Base-by-base conservation (phyloP, 2,329 filamentous ascomycete species). In the Fusarium bulbicola region DNA sequence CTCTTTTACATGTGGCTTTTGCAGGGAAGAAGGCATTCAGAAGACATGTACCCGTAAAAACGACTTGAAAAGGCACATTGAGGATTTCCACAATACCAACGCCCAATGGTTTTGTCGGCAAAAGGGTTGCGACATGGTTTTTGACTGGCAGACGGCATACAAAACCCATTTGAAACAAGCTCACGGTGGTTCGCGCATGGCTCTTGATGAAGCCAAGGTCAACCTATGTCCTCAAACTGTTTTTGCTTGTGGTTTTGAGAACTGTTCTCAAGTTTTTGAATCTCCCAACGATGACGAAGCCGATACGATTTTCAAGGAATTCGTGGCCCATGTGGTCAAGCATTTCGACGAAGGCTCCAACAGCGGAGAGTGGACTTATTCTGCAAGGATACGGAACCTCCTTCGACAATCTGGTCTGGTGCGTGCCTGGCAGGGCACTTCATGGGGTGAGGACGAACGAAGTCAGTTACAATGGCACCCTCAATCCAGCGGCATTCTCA, bases 101-200 rank as follows among this genome's bases (percentile, higher is more conserved):
- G 82, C 84, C 7, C 82, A 85, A 65, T 86, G 84, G 84, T 80
- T 81, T 54, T 86, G 85, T 67, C 81, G 83, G 9, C 82, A 85
- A 57, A 81, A 80, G 2, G 83, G 82, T 28, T 86, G 85, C 71
- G 77, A 78, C 43, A 82, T 83, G 80, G 81, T 84, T 12, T 86
- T 85, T 70, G 85, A 86, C 76, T 86, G 84, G 82, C 82, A 85
- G 72, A 84, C 81, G 26, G 85, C 84, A 21, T 86, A 86, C 78
- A 84, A 85, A 72, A 82, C 81, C 9, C 85, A 86, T 68, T 77
- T 86, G 49, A 86, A 86, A 71, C 80, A 81, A 32, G 81, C 78
- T 11, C 85, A 86, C 60, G 81, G 83, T 50, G 83, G 83, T 30
- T 82, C 82, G 5, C 79, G 82, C 21, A 82, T 84, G 79, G 80